Percentiles rank a stretch among this genome's conserved stretches.
Conservation (phyloP, 371 early-diverging fungal genomes). For the Batrachochytrium dendrobatidis region DNA sequence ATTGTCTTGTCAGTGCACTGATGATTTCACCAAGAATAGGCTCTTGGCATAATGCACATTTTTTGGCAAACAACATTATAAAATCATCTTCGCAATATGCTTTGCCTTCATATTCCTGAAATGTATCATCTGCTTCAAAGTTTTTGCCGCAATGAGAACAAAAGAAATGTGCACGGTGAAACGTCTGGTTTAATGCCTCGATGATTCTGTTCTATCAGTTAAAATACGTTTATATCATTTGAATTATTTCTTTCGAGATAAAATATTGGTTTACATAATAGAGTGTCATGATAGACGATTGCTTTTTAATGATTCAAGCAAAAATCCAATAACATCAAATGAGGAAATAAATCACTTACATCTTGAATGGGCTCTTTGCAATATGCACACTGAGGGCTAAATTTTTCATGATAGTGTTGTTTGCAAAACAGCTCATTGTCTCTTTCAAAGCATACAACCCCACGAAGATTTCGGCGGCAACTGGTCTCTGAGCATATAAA, state of each 20-base stretch:
- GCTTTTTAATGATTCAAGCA: too few species aligned
- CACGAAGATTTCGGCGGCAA: constrained; percentile 5
- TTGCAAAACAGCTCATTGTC: constrained; percentile 59
- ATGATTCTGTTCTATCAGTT: constrained; percentile 52
- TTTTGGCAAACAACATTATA: constrained; percentile 49
- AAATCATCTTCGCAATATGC: constrained; percentile 73
- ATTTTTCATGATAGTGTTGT: constrained; percentile 55
- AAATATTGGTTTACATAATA: too few species aligned
- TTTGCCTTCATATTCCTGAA: constrained; percentile 62
- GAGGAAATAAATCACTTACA: background rate
- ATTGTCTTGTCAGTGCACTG: constrained; percentile 52
- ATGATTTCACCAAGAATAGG: constrained; percentile 52
- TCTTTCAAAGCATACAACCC: constrained; percentile 45
- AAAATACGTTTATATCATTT: too few species aligned
- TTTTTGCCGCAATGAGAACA: constrained; percentile 56
- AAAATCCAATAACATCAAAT: background rate
- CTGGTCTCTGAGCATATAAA: constrained; percentile 7
- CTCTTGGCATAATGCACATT: constrained; percentile 55
- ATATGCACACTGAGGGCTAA: constrained; percentile 58
- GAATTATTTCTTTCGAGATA: too few species aligned
- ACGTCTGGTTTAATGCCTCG: constrained; percentile 55
- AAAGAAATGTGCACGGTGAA: constrained; percentile 67
- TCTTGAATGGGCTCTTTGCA: constrained; percentile 26
- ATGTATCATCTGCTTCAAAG: constrained; percentile 52
- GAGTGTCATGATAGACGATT: too few species aligned